Evolutionary conservation across 2,329 filamentous ascomycete species (phyloP), one percentile per base, ranked within the genome.

Genomic region (Colletotrichum sp.): DNA sequence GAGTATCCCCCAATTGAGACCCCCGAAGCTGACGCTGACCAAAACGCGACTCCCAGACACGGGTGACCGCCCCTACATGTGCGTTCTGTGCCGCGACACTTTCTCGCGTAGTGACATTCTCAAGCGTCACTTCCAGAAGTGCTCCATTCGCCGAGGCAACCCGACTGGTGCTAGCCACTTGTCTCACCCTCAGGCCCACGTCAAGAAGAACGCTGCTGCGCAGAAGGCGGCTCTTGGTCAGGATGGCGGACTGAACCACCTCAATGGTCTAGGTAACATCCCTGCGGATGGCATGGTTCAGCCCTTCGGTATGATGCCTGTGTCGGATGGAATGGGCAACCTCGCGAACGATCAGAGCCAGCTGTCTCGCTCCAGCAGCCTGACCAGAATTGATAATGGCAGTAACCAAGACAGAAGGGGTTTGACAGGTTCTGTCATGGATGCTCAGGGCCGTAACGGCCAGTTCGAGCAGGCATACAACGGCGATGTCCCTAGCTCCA

Each of bases 71-170:
- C 97, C 97, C 73, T 99, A 99, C 88, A 97, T 97, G 92, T 99
- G 97, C 87, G 95, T 98, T 79, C 90, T 99, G 67, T 99, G 97
- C 89, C 96, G 97, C 85, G 97, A 98, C 86, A 98, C 96, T 38
- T 99, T 99, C 86, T 98, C 95, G 64, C 94, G 97, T 84, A 98
- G 96, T 89, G 97, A 99, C 83, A 98, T 99, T 79, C 88, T 99
- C 81, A 99, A 99, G 90, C 95, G 97, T 78, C 97, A 99, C 87
- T 99, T 98, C 87, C 96, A 98, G 86, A 99, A 99, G 89, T 99
- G 97, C 88, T 98, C 97, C 52, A 95, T 98, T 78, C 93, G 97
- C 81, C 94, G 97, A 83, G 97, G 97, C 74, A 98, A 98, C 86
- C 96, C 97, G 70, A 98, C 96, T 18, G 96, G 96, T 80, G 95